Percentiles rank a stretch among this genome's conserved stretches.
Evolutionary conservation across 2,329 filamentous ascomycete species (phyloP).

Genomic region (Aspergillus alliaceus): DNA sequence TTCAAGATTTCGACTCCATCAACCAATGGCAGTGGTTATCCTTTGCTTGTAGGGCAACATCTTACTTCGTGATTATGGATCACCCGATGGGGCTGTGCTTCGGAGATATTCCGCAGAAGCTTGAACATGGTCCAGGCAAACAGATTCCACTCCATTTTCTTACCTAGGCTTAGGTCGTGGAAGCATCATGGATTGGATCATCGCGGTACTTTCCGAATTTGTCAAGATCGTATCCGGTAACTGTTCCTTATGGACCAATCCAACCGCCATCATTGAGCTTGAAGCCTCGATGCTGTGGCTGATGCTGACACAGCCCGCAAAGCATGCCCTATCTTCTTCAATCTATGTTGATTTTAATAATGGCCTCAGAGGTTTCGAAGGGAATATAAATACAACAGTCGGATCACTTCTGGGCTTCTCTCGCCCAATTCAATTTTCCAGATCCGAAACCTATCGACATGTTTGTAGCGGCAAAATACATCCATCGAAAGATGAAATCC

Average conservation of each 20-base stretch:
- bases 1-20: too few species aligned
- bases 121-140: background rate
- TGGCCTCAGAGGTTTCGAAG: background rate
- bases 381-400: background rate
- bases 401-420: too few species aligned
- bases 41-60: background rate
- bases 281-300: background rate
- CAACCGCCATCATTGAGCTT: background rate
- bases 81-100: background rate
- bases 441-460: background rate
- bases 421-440: too few species aligned
- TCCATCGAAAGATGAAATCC: background rate
- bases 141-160: background rate
- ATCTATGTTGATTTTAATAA: background rate
- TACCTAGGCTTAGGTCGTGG: too few species aligned
- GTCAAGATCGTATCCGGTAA: background rate
- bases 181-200: background rate
- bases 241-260: background rate
- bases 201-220: slow-evolving; percentile 2
- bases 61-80: background rate
- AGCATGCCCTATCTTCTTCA: background rate
- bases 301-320: background rate
- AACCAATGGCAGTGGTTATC: background rate
- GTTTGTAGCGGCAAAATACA: slow-evolving; percentile 1
- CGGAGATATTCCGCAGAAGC: background rate